Conservation (phyloP, 306 rosid genomes). For the Clitoria ternatea region DNA sequence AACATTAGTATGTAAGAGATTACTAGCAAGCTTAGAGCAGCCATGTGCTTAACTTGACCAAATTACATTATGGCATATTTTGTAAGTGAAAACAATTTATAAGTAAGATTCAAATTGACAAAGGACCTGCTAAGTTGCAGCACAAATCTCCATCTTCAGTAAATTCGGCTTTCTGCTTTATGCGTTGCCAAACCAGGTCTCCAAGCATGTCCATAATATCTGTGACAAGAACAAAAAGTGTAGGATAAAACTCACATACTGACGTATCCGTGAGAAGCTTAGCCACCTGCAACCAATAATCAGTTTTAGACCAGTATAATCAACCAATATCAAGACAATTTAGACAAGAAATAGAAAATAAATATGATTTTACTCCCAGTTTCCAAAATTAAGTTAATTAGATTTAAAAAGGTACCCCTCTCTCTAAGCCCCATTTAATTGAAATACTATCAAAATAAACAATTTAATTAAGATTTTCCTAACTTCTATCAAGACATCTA, state of each 20-base stretch:
- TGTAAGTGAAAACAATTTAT: constrained; percentile 1
- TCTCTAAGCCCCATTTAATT: not conserved
- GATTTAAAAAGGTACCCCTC: constrained; percentile 10
- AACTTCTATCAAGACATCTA: not conserved
- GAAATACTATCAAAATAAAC: not conserved
- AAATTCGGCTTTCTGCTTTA: constrained; percentile 79
- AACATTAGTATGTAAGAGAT: not conserved
- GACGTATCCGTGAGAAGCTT: constrained; percentile 94
- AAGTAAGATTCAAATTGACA: constrained; percentile 18
- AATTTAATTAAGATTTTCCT: constrained; percentile 10
- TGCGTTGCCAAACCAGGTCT: constrained; percentile 90
- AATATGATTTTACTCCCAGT: not conserved
- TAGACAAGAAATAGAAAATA: not conserved
- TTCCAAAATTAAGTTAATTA: not conserved
- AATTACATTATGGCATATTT: not conserved
- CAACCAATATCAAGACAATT: constrained; percentile 15
- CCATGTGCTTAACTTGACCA: not conserved
- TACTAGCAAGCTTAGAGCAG: not conserved
- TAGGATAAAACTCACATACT: constrained; percentile 77
- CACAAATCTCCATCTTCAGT: constrained; percentile 60
- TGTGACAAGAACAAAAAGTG: constrained; percentile 81
- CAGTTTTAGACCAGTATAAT: constrained; percentile 13
- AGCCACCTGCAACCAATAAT: constrained; percentile 69
- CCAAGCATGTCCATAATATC: constrained; percentile 94
- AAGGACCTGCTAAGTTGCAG: constrained; percentile 64